Conservation (phyloP, 352 stramenopile species). For the Globisporangium paroecandrum region DNA sequence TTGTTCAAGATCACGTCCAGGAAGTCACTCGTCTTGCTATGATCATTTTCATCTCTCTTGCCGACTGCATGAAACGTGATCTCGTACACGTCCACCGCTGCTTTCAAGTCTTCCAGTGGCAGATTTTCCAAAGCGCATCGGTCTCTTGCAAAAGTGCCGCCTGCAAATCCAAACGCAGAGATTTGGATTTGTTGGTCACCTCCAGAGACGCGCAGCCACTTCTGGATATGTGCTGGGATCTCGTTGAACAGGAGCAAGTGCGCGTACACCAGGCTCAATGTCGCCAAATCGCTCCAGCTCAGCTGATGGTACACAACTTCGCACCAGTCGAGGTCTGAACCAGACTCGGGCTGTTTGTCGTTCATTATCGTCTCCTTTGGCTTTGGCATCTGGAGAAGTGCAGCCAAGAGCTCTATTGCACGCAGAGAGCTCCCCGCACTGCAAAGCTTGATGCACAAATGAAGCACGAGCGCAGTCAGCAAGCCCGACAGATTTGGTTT, state of each 20-base stretch:
- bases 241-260: constrained; percentile 19
- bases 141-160: constrained; percentile 5
- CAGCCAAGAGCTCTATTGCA: constrained; percentile 11
- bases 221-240: constrained; percentile 14
- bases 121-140: not conserved
- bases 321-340: constrained; percentile 14
- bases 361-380: not conserved
- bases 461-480: constrained; percentile 15
- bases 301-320: constrained; percentile 7
- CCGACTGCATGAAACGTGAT: constrained; percentile 5
- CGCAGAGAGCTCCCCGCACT: constrained; percentile 2
- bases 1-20: constrained; percentile 16
- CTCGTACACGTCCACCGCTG: constrained; percentile 4
- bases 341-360: not conserved
- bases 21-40: not conserved
- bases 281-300: constrained; percentile 9
- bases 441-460: constrained; percentile 20
- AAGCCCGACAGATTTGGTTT: constrained; percentile 10
- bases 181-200: constrained; percentile 1
- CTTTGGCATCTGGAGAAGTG: not conserved
- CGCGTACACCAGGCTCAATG: constrained; percentile 12
- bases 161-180: constrained; percentile 9
- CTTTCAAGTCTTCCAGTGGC: not conserved
- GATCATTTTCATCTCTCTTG: not conserved
- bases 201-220: constrained; percentile 17